These are phyloP conservation scores for Kluyveromyces dobzhanskii DNA, from an alignment of 805 yeast genomes.

Conservation along the genomic window DNA sequence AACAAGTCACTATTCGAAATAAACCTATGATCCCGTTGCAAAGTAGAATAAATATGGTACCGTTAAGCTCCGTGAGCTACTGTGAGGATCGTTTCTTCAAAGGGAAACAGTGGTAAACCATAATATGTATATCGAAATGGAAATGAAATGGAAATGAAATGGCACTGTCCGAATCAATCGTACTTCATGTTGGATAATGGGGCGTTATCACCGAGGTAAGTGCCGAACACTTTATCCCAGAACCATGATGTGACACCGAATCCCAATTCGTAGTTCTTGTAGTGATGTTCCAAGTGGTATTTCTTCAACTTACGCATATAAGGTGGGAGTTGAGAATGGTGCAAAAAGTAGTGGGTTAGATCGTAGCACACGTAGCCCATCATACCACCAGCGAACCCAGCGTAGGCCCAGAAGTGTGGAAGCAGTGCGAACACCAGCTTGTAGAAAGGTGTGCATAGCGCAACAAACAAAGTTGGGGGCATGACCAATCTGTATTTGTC, in stretches of 20 bases:
- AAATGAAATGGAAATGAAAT: too few species aligned
- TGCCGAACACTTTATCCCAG: conserved; percentile 91
- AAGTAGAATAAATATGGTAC: too few species aligned
- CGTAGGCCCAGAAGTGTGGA: conserved; percentile 79
- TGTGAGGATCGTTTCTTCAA: too few species aligned
- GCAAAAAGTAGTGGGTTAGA: conserved; percentile 87
- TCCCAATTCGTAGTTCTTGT: conserved; percentile 92
- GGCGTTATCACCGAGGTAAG: conserved; percentile 47
- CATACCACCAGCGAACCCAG: conserved; percentile 93
- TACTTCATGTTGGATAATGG: conserved; percentile 30
- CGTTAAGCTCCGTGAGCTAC: too few species aligned
- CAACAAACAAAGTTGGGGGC: conserved; percentile 84
- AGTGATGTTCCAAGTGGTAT: conserved; percentile 94
- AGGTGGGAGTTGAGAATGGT: conserved; percentile 75
- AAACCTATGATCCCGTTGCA: too few species aligned
- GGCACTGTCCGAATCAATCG: conserved; percentile 12
- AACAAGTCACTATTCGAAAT: too few species aligned
- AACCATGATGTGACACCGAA: conserved; percentile 91
- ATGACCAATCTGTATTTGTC: conserved; percentile 85
- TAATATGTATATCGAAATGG: too few species aligned
- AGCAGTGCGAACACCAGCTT: conserved; percentile 64
- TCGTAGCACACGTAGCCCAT: conserved; percentile 91
- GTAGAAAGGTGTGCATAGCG: conserved; percentile 74
- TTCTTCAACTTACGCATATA: conserved; percentile 74
- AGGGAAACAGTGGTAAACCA: too few species aligned